phyloP scores from a whole-genome alignment of 306 rosid genomes.

The Cicer chorassanicum region DNA sequence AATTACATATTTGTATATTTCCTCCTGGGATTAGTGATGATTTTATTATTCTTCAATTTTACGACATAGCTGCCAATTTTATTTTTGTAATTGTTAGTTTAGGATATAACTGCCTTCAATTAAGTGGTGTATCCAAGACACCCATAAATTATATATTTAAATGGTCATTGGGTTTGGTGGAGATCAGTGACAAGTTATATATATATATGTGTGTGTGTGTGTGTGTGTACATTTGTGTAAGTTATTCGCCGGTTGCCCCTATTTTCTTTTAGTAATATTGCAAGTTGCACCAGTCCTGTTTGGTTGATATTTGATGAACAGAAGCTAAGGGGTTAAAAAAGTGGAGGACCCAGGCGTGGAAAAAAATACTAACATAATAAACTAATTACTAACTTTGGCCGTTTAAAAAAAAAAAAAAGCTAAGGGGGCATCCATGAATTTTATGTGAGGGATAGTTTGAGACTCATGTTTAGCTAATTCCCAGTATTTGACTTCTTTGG shows the following conservation, averaged over 20 bases:
- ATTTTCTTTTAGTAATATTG: neutral
- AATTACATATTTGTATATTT: neutral
- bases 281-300: neutral
- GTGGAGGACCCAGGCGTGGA: too few species aligned
- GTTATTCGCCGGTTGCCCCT: neutral
- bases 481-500: neutral
- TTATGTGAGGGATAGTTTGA: neutral
- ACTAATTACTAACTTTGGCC: too few species aligned
- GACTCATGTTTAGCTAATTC: neutral
- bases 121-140: neutral
- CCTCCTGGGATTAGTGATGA: neutral
- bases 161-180: conserved; percentile 1
- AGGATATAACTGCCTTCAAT: neutral
- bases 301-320: neutral
- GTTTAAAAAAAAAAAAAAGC: neutral
- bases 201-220: neutral
- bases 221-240: too few species aligned
- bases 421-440: neutral
- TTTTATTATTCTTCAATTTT: neutral
- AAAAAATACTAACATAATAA: too few species aligned
- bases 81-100: neutral
- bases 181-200: neutral
- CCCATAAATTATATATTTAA: neutral
- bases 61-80: neutral
- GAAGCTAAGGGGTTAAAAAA: neutral